A percentile compares a stretch with the other conserved stretches of the same genome.
Evolutionary conservation across 2,329 filamentous ascomycete genomes (phyloP).

Genomic region (Cladobotryum protrusum): DNA sequence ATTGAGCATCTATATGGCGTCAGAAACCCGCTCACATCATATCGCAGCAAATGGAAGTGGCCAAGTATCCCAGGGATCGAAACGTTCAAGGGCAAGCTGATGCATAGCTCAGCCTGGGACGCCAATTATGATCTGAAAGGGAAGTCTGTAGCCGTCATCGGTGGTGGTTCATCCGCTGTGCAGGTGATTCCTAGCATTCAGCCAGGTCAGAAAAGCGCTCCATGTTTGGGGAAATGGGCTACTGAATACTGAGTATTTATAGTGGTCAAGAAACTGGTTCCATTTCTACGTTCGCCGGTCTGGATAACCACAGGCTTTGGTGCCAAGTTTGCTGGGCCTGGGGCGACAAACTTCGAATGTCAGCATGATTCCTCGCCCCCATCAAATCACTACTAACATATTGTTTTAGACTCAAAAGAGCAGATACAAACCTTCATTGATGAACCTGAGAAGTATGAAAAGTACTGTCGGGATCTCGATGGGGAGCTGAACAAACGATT

Average conservation of each 20-base stretch:
- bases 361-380: not conserved
- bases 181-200: slow-evolving; percentile 45
- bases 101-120: slow-evolving; percentile 50
- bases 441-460: slow-evolving; percentile 39
- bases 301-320: slow-evolving; percentile 27
- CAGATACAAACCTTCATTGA: slow-evolving; percentile 43
- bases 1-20: not conserved
- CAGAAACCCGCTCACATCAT: not conserved
- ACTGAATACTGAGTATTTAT: too few relatives aligned
- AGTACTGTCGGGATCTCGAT: slow-evolving; percentile 8
- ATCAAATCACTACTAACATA: not conserved
- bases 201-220: not conserved
- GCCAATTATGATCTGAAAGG: slow-evolving; percentile 40
- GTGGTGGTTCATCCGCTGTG: slow-evolving; percentile 49
- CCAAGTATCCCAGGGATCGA: slow-evolving; percentile 41
- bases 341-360: slow-evolving; percentile 9
- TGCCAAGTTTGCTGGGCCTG: slow-evolving; percentile 12
- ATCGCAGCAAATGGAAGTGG: slow-evolving; percentile 39
- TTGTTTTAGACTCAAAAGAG: not conserved
- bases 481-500: slow-evolving; percentile 5
- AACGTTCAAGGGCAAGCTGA: slow-evolving; percentile 40
- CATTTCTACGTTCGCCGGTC: slow-evolving; percentile 32
- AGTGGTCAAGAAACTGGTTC: slow-evolving; percentile 28
- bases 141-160: slow-evolving; percentile 51
- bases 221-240: too few relatives aligned